Conservation (phyloP, 176 grass and related monocot species). For the Oryza punctata region DNA sequence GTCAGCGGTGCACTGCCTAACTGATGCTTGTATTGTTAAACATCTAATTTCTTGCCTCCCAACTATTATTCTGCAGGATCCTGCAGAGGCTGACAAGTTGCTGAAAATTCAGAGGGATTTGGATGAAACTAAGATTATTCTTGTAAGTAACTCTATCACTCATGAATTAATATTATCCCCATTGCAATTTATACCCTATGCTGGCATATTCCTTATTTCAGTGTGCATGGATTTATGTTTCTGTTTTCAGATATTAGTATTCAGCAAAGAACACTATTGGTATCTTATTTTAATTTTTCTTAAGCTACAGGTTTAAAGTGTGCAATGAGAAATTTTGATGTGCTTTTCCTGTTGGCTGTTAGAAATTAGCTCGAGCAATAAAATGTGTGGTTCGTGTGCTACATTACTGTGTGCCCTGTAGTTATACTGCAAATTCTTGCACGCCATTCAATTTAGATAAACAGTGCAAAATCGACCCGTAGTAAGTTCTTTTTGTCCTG, state of each 20-base stretch:
- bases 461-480: not conserved
- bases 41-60: not conserved
- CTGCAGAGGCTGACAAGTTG: constrained; percentile 83
- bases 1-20: not conserved
- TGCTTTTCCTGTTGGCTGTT: not conserved
- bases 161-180: not conserved
- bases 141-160: constrained; percentile 46
- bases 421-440: not conserved
- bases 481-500: not conserved
- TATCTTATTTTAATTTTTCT: not conserved
- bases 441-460: not conserved
- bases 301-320: not conserved
- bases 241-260: not conserved
- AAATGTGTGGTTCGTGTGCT: not conserved
- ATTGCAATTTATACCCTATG: not conserved
- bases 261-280: not conserved
- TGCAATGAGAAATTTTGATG: not conserved
- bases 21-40: not conserved
- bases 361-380: not conserved
- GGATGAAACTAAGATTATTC: constrained; percentile 98
- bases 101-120: constrained; percentile 90
- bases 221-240: not conserved
- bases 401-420: not conserved
- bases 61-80: constrained; percentile 55
- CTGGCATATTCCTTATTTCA: not conserved